Evolutionary conservation across 176 grass and related monocot genomes (phyloP), one percentile per base, ranked within the genome.

Genomic region (Avena insularis): DNA sequence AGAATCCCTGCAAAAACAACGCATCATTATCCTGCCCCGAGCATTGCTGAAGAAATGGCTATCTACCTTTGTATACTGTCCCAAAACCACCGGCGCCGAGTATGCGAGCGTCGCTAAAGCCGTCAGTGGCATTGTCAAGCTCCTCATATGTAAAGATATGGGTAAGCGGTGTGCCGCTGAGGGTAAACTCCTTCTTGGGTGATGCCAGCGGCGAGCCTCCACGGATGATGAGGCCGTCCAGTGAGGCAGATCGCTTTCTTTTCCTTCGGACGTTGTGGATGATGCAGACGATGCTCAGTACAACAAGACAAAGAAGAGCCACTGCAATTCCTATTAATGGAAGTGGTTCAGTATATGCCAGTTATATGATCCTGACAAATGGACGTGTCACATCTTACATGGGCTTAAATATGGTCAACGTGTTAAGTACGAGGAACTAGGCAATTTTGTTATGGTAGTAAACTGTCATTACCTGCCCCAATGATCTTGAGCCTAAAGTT

Each of bases 21-120:
- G 2, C 13, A 15, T 5, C 1, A 38, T 58, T 19, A 14, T 12
- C 4, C 80, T 38, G 15, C 17, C 59, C 0, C 9, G 3, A 65
- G 65, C 8, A 36, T 36, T 36, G 14, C 35, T 13, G 25, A 29
- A 65, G 12, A 6, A 31, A 65, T 65, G 12, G 10, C 23, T 65
- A 23, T 27, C 0, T 79, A 87, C 92, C 92, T 83, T 71, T 94
- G 92, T 94, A 94, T 8, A 94, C 90, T 2, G 77, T 88, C 0
- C 90, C 87, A 59, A 94, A 92, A 59, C 92, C 92, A 4, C 92
- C 92, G 38, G 82, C 87, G 17, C 92, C 92, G 50, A 94, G 64
- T 68, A 90, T 90, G 0, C 69, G 58, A 2, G 66, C 59, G 56
- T 55, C 17, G 71, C 62, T 69, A 43, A 94, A 94, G 15, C 87